Evolutionary conservation across 371 early-diverging fungal genomes (phyloP).

Genomic region (Lichtheimia hyalospora): DNA sequence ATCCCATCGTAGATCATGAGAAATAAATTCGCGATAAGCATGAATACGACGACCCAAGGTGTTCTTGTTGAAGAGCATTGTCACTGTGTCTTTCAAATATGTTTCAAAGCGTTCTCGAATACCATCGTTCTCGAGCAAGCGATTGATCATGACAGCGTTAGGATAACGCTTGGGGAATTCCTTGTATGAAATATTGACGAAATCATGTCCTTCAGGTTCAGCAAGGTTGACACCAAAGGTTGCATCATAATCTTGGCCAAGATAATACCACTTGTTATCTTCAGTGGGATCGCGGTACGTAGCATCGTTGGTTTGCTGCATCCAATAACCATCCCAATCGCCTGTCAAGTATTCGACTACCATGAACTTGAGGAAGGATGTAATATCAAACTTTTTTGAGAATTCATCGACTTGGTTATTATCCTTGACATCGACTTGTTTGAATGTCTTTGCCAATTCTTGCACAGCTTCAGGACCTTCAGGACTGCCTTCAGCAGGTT

Average conservation of each 20-base stretch:
- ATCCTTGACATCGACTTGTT: constrained; percentile 32
- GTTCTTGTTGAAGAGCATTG: constrained; percentile 48
- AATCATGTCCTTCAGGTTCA: constrained; percentile 22
- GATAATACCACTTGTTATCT: constrained; percentile 42
- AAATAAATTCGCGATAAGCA: constrained; percentile 48
- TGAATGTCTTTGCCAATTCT: constrained; percentile 41
- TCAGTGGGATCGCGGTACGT: constrained; percentile 50
- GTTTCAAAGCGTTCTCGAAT: constrained; percentile 37
- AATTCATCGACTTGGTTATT: constrained; percentile 41
- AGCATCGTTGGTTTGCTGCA: constrained; percentile 54
- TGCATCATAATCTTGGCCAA: constrained; percentile 59
- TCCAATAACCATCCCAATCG: constrained; percentile 64
- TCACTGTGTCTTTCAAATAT: constrained; percentile 45
- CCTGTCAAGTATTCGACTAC: constrained; percentile 57
- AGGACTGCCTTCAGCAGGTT: constrained; percentile 32
- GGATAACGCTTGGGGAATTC: constrained; percentile 38
- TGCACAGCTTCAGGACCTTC: constrained; percentile 33
- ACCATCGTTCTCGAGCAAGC: constrained; percentile 42
- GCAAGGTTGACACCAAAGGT: constrained; percentile 59
- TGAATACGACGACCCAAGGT: constrained; percentile 40
- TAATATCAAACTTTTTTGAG: constrained; percentile 39
- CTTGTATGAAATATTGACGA: constrained; percentile 37
- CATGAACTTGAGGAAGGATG: constrained; percentile 54
- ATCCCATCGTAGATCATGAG: constrained; percentile 56
- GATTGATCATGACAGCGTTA: constrained; percentile 48